Percentiles rank a stretch among this genome's conserved stretches.
Evolutionary conservation across 371 early-diverging fungal genomes (phyloP).

Genomic region (Batrachochytrium dendrobatidis): DNA sequence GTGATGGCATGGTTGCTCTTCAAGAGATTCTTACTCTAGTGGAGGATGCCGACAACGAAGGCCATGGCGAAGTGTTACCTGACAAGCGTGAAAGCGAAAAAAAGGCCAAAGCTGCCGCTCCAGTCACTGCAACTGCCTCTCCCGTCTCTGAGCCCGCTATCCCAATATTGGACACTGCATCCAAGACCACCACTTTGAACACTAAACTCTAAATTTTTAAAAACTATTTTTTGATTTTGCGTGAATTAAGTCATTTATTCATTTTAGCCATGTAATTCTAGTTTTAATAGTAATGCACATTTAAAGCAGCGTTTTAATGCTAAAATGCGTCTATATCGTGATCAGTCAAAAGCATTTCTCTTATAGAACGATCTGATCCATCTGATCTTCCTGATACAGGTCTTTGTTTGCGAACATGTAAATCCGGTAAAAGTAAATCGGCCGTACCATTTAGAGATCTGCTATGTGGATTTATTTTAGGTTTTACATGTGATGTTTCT

Average conservation of each 20-base stretch:
- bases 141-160: conserved; percentile 29
- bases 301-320: too few relatives aligned
- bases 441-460: too few relatives aligned
- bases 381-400: not conserved
- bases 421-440: too few relatives aligned
- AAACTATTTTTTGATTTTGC: too few relatives aligned
- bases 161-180: not conserved
- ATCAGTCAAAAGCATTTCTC: not conserved
- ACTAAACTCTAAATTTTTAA: too few relatives aligned
- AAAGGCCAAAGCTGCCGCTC: not conserved
- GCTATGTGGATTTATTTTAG: too few relatives aligned
- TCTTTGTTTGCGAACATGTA: too few relatives aligned
- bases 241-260: too few relatives aligned
- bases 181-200: not conserved
- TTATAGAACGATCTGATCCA: not conserved
- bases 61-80: not conserved
- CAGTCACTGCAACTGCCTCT: not conserved
- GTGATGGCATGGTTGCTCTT: conserved; percentile 37
- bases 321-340: not conserved
- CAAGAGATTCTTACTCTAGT: not conserved
- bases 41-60: not conserved
- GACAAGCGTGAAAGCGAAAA: not conserved
- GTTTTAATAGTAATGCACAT: too few relatives aligned
- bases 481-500: too few relatives aligned
- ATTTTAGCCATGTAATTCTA: too few relatives aligned